Evolutionary conservation across 768 basidiomycete genomes (phyloP).

Genomic region (Agrocybe praecox): DNA sequence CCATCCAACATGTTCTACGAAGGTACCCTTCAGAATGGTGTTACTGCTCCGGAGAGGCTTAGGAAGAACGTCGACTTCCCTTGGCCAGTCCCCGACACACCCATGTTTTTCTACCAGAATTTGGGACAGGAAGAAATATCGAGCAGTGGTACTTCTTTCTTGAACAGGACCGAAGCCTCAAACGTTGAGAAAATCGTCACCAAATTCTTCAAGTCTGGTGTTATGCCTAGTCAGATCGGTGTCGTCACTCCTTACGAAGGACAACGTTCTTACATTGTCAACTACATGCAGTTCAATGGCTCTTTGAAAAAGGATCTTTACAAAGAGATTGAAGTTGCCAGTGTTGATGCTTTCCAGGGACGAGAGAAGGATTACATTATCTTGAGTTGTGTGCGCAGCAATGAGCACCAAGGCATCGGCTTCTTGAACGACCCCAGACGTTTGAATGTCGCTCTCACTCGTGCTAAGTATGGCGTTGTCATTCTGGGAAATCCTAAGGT

Average conservation of each 20-base stretch:
- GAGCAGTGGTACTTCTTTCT: constrained; percentile 96
- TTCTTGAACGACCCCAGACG: constrained; percentile 98
- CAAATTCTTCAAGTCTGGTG: constrained; percentile 99
- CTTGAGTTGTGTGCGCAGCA: constrained; percentile 94
- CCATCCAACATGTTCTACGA: constrained; percentile 99
- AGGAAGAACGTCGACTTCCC: constrained; percentile 99
- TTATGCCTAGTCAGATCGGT: constrained; percentile 93
- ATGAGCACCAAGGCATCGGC: constrained; percentile 99
- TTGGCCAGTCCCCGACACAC: constrained; percentile 95
- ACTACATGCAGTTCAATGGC: constrained; percentile 99
- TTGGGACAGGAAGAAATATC: constrained; percentile 99
- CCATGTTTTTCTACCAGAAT: constrained; percentile 99
- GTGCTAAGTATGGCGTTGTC: constrained; percentile 97
- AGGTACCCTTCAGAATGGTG: constrained; percentile 97
- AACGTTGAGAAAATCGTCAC: constrained; percentile 99
- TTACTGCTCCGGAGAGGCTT: constrained; percentile 95
- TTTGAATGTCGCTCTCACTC: constrained; percentile 94
- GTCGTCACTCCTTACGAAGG: constrained; percentile 99
- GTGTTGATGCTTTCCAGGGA: constrained; percentile 99
- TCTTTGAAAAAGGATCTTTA: constrained; percentile 98
- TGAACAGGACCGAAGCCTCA: constrained; percentile 98
- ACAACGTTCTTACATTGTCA: constrained; percentile 96
- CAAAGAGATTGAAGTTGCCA: constrained; percentile 99
- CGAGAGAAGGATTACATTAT: constrained; percentile 99
- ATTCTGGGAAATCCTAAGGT: constrained; percentile 99